Conservation (phyloP, 106 monocot species). For the Platanthera zijinensis region DNA sequence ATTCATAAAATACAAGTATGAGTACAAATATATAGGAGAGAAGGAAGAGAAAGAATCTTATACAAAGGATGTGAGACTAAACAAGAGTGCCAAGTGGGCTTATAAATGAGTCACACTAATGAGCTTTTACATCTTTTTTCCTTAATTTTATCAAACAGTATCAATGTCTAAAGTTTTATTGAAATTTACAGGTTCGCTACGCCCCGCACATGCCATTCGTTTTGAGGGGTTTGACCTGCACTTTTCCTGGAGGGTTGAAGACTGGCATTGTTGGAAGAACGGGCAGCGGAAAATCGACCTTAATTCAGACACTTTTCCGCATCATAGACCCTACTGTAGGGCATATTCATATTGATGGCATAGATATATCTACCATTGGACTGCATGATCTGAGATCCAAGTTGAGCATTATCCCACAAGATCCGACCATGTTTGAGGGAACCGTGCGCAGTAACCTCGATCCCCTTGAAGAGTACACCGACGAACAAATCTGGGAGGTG, state of each 20-base stretch:
- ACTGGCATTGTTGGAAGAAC: slow-evolving; percentile 84
- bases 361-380: slow-evolving; percentile 64
- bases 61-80: too few species aligned
- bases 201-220: slow-evolving; percentile 78
- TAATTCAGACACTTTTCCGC: slow-evolving; percentile 71
- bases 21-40: too few species aligned
- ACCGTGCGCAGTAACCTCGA: slow-evolving; percentile 72
- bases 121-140: too few species aligned
- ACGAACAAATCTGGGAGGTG: slow-evolving; percentile 87
- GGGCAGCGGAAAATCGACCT: slow-evolving; percentile 76
- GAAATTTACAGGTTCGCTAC: slow-evolving; percentile 48
- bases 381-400: slow-evolving; percentile 73
- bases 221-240: slow-evolving; percentile 62
- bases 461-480: slow-evolving; percentile 71
- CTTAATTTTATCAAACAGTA: too few species aligned
- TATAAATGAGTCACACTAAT: too few species aligned
- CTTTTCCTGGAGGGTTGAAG: slow-evolving; percentile 54
- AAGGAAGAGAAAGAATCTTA: too few species aligned
- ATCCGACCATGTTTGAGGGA: slow-evolving; percentile 94
- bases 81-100: too few species aligned
- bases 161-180: too few species aligned
- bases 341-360: slow-evolving; percentile 49
- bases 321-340: slow-evolving; percentile 70
- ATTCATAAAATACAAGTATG: too few species aligned
- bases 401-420: slow-evolving; percentile 89